Base-by-base conservation (phyloP, 768 basidiomycete genomes). In the Atractiella rhizophila region DNA sequence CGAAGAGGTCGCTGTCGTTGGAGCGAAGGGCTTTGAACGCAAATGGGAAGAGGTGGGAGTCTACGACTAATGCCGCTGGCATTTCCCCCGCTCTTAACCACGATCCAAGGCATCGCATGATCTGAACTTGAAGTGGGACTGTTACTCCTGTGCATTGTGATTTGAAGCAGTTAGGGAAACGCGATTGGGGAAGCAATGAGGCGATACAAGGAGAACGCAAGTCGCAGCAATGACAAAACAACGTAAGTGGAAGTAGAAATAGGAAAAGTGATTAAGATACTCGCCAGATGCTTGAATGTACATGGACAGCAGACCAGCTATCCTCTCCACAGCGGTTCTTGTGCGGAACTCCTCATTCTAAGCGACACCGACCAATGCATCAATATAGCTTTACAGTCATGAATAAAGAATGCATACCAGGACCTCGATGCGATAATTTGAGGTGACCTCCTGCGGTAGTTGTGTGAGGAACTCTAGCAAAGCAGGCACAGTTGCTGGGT, bases 1-100 rank as follows among this genome's bases (percentile, higher is more conserved):
- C 91, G 56, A 96, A 96, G n/a, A 96, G 66, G 32, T 72, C 69
- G 15, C 86, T 79, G 32, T 72, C 69, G 15, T 86, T 79, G 3
- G 74, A 74, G 4, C 65, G 65, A 24, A 96, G 66, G 4, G 86
- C 81, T 38, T 77, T 71, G 55, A 96, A 96, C 19, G 75, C 66
- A 55, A 70, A 77, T 16, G 66, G 61, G 54, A 96, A 78, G 23
- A 96, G 64, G 2, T 83, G 76, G 0, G 76, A 76, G 39, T 72
- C 65, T 3, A 73, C 69, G 27, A 98, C 64, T 27, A 68, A 62
- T 4, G 54, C 54, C 0, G 72, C 66, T 31, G 65, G 59, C 48
- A 91, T 66, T 59, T 96, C 85, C 15, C 91, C 86, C 4, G 81
- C 76, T 11, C 68, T 58, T 15, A 94, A 64, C 91, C 91, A 98